These are phyloP conservation scores for Eruca vesicaria DNA, from an alignment of 441 rosid genomes.

Conservation along the genomic window DNA sequence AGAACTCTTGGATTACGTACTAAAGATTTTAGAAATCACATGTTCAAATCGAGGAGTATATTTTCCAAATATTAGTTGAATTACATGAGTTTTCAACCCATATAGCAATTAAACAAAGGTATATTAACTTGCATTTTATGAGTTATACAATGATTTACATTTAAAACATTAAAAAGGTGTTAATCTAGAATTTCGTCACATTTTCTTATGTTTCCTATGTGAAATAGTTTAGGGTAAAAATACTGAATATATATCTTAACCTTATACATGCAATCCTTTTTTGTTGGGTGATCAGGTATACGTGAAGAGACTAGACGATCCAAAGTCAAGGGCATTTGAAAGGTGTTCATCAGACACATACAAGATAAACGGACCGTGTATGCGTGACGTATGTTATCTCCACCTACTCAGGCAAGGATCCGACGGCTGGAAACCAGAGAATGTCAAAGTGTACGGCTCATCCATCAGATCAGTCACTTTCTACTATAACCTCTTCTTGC, in stretches of 20 bases:
- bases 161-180: background rate
- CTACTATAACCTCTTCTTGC: slow-evolving; percentile 39
- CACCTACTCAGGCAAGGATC: slow-evolving; percentile 46
- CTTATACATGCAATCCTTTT: background rate
- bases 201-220: too few relatives aligned
- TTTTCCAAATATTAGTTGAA: background rate
- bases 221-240: background rate
- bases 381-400: slow-evolving; percentile 38
- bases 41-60: too few relatives aligned
- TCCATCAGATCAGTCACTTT: slow-evolving; percentile 41
- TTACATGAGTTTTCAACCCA: background rate
- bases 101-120: background rate
- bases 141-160: background rate
- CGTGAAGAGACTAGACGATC: slow-evolving; percentile 47
- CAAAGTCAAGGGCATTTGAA: slow-evolving; percentile 40
- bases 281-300: slow-evolving; percentile 24
- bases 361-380: slow-evolving; percentile 46
- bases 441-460: slow-evolving; percentile 41
- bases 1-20: background rate
- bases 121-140: background rate
- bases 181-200: background rate
- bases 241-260: background rate
- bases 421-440: slow-evolving; percentile 59
- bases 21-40: background rate
- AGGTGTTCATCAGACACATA: slow-evolving; percentile 51